Base-by-base conservation (phyloP, 768 basidiomycete genomes). In the Naganishia onofrii region DNA sequence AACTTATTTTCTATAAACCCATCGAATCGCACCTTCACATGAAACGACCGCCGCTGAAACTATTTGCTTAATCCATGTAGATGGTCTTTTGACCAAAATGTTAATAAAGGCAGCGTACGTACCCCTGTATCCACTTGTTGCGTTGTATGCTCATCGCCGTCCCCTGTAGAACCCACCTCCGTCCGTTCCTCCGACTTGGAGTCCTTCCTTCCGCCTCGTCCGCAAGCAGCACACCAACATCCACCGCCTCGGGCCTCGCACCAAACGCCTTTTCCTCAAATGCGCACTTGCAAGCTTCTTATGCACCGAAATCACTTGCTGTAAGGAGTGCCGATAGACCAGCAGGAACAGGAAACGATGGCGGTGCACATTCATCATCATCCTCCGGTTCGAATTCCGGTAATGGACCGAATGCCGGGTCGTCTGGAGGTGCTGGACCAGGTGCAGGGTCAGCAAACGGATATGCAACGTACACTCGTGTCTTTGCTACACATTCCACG, bases 201-300 rank as follows among this genome's bases (percentile, higher is more conserved):
- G 63, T 60, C 31, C 54, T 44, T n/a, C 42, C 31, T 13, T 42
- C 38, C 42, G 36, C 60, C 60, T 46, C 65, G 1, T 64, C 42
- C 48, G 34, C 65, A n/a, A 34, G 29, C 1, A 12, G 55, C 36
- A 52, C 36, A 46, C 44, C 44, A 21, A 57, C 67, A 28, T 19
- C 60, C 8, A 31, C 60, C 23, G 46, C 72, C 60, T 42, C 42
- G 7, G 42, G 42, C 2, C 51, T 70, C 60, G 51, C 68, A 17
- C 78, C 77, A 12, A 76, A 78, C 36, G 77, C 76, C n/a, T 80
- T 80, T 71, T 75, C 79, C 36, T 72, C 77, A 29, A 80, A 80
- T 70, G 46, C 69, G 67, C 77, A 78, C 55, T 70, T 80, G 42
- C 73, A 76, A 46, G 63, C 63, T 17, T 60, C 70, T 17, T 38